Conservation (phyloP, 495 filamentous ascomycete species). For the Lasiosphaeria ovina region DNA sequence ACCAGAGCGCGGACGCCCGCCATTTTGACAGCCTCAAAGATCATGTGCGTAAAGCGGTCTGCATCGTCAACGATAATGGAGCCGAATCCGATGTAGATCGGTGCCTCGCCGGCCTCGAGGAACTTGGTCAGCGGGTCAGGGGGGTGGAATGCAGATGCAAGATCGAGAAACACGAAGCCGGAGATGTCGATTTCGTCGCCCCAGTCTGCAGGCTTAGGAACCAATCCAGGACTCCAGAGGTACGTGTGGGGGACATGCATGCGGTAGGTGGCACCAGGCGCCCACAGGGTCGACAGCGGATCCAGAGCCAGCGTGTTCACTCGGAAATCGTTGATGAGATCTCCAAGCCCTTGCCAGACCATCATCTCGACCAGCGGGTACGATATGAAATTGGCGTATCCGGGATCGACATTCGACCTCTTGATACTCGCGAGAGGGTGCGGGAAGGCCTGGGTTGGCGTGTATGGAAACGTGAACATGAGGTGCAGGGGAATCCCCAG, state of each 20-base stretch:
- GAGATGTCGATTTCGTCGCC: conserved; percentile 65
- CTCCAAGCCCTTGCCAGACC: conserved; percentile 77
- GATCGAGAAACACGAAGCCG: conserved; percentile 71
- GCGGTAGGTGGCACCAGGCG: conserved; percentile 60
- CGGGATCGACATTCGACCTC: conserved; percentile 57
- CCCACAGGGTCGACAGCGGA: conserved; percentile 63
- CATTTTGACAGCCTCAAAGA: conserved; percentile 59
- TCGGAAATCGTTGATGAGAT: conserved; percentile 71
- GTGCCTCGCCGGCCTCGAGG: conserved; percentile 56
- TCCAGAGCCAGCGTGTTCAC: conserved; percentile 64
- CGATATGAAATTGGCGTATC: conserved; percentile 66
- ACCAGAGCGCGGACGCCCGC: conserved; percentile 63
- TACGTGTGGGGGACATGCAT: conserved; percentile 75
- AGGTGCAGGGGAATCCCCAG: conserved; percentile 75
- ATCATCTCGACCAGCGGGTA: conserved; percentile 77
- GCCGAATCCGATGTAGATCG: conserved; percentile 67
- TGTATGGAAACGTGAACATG: conserved; percentile 83
- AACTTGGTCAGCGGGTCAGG: conserved; percentile 61
- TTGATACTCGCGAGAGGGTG: conserved; percentile 71
- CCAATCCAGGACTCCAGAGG: conserved; percentile 77
- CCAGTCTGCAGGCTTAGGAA: conserved; percentile 79
- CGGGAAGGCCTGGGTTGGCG: conserved; percentile 65
- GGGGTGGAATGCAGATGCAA: conserved; percentile 63
- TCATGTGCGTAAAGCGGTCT: conserved; percentile 58
- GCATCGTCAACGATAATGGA: conserved; percentile 69